Percentiles rank a stretch among this genome's conserved stretches.
Conservation (phyloP, 2,329 filamentous ascomycete species). For the Nigrospora oryzae region DNA sequence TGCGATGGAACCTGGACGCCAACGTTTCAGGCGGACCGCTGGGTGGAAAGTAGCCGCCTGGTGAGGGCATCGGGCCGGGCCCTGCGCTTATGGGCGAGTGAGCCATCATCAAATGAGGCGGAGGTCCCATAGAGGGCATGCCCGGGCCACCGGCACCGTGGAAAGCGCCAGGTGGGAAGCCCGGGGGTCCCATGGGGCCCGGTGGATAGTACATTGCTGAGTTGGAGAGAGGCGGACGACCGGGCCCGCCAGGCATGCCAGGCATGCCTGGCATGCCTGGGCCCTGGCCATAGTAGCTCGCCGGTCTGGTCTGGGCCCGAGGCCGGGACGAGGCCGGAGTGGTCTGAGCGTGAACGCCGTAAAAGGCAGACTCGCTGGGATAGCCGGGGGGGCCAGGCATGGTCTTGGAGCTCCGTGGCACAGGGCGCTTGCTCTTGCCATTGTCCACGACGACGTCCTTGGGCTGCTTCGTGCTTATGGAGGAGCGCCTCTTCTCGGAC, state of each 20-base stretch:
- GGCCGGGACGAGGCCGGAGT: slow-evolving; percentile 24
- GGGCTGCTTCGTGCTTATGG: slow-evolving; percentile 6
- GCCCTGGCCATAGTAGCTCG: slow-evolving; percentile 25
- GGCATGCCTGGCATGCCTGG: neutral
- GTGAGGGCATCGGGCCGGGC: neutral
- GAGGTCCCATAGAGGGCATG: neutral
- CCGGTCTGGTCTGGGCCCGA: slow-evolving; percentile 29
- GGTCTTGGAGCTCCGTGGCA: slow-evolving; percentile 27
- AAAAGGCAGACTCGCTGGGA: slow-evolving; percentile 28
- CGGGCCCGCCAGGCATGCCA: neutral
- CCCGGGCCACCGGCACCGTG: slow-evolving; percentile 1
- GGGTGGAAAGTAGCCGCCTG: slow-evolving; percentile 7
- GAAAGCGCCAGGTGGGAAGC: slow-evolving; percentile 17
- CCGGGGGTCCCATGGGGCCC: slow-evolving; percentile 10
- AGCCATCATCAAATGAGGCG: slow-evolving; percentile 1
- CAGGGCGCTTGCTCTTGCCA: slow-evolving; percentile 18
- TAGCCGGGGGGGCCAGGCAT: slow-evolving; percentile 21
- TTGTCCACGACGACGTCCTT: slow-evolving; percentile 1
- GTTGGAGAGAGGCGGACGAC: slow-evolving; percentile 26
- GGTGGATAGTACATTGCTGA: slow-evolving; percentile 23
- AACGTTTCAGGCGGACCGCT: slow-evolving; percentile 6
- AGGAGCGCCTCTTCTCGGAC: slow-evolving; percentile 14
- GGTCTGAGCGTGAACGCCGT: slow-evolving; percentile 25
- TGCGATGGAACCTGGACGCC: slow-evolving; percentile 16
- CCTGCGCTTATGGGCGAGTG: neutral